Evolutionary conservation across 2,329 filamentous ascomycete genomes (phyloP), one percentile per base, ranked within the genome.

Genomic region (Cladosporium colombiae): DNA sequence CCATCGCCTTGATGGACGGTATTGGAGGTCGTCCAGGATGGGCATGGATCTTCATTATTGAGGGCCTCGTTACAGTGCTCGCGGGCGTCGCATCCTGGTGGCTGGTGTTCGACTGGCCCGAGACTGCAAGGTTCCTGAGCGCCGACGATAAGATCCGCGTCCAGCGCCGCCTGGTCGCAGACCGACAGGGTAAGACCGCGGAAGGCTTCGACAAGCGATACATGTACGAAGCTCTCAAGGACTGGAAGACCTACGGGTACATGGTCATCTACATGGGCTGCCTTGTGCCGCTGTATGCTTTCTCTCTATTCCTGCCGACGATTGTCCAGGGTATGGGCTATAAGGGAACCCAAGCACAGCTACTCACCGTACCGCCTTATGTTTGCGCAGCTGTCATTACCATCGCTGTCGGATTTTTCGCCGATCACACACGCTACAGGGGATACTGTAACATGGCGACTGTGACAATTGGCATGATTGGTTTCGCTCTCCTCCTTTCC

Each of bases 231-330:
- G 69, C 71, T 13, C 57, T 94, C 14, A 89, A 85, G 66, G 92
- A 96, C 74, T 95, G 91, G 89, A 96, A 96, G 81, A 94, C 89
- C 49, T 94, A 88, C 78, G 81, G 85, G 1, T 89, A 86, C 18
- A 90, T 91, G 77, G 77, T 91, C 52, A 89, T 93, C 67, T 94
- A 93, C 76, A 92, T 92, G 88, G 91, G 73, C 14, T 66, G 65
- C 50, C 65, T 73, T 16, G 68, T 70, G 59, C 69, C 69, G 7
- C 67, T 76, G 16, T 75, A 76, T 65, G 70, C 71, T 37, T 75
- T 75, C 70, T 74, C 71, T 2, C 68, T 76, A 18, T 76, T 76
- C 69, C 67, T 76, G 2, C 74, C 74, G 23, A 74, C 73, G 14
- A 74, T 75, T 31, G 68, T 74, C 29, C 67, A 60, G 5, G 70